Evolutionary conservation across 306 rosid genomes (phyloP), one percentile per base, ranked within the genome.

Genomic region (Quercus glauca): DNA sequence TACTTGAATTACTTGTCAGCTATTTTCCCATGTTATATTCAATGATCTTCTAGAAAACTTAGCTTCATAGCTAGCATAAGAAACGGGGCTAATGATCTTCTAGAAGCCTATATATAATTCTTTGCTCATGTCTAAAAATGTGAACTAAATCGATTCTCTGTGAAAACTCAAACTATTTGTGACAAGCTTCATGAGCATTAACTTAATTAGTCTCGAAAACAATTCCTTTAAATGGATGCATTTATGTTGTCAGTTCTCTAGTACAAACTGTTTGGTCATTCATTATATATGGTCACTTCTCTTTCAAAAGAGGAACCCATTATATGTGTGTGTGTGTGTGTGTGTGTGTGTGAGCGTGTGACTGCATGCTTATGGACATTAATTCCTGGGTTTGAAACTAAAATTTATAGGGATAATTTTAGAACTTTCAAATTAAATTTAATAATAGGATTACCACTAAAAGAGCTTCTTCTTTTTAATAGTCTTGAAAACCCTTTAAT

Each of bases 1-100:
- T 33, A 23, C 72, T 67, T 64, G 23, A 67, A 67, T 67, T 67
- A 33, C 72, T 67, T 67, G 52, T 31, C 72, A 67, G 49, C 51
- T 31, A 33, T 67, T 61, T 26, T 28, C 69, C 28, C 37, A 61
- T 21, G 31, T 21, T 26, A 61, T 61, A 25, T 28, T 29, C 21
- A 29, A 29, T 6, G 10, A 64, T 29, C 43, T 64, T 64, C 43
- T 28, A 17, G 70, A 28, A 64, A 64, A 35, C 70, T 37, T 28
- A 60, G 68, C 25, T 59, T 26, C 29, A 13, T 59, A 59, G 18
- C 33, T 49, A 49, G 53, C 53, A 12, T 49, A 49, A 49, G 53
- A 49, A 49, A 49, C 53, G 4, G 53, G 17, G 17, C 17, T 10
- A 11, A 49, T 49, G 53, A 23, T 23, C 25, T 23, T 23, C 25